Base-by-base conservation (phyloP, 1,284 basidiomycete species). In the Pseudozyma pruni region DNA sequence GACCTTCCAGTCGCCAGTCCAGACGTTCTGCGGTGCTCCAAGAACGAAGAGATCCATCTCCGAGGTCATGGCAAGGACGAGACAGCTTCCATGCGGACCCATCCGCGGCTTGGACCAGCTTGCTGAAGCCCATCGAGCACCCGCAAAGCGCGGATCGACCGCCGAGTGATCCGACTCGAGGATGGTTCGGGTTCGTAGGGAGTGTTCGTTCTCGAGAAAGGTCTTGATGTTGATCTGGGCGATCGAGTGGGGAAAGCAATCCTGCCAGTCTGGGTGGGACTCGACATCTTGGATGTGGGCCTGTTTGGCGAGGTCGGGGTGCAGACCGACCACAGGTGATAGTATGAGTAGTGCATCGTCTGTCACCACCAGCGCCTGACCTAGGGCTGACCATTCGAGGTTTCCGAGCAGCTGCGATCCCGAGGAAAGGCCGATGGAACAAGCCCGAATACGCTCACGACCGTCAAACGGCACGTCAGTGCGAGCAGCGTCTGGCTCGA, bases 21-120 rank as follows among this genome's bases (percentile, higher is more conserved):
- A 72, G 2, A 63, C 40, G 29, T 67, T 72, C 14, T n/a, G 25
- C 11, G 68, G 49, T 13, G 68, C 61, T 17, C 61, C 68, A 9
- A 71, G 42, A 4, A 71, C 32, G 48, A 57, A 62, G 8, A 72
- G 69, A 25, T 72, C 69, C 13, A 55, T 27, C 50, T 72, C 69
- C 22, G 63, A 67, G 44, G 44, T 63, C 31, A 49, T 40, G 42
- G 62, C 63, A 10, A 68, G 52, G 37, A 72, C 59, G 22, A 72
- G 49, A 16, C 62, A 72, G 55, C 63, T 60, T 40, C 43, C 54
- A 22, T 62, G 37, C 13, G 62, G 44, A 4, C 69, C 69, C 37
- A 72, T 42, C 16, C 63, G 55, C 6, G 69, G 55, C 31, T 48
- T 62, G 13, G 69, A 72, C 69, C 69, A 72, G 49, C 47, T 43